Evolutionary conservation across 768 basidiomycete genomes (phyloP), one percentile per base, ranked within the genome.

Genomic region (Naganishia randhawae): DNA sequence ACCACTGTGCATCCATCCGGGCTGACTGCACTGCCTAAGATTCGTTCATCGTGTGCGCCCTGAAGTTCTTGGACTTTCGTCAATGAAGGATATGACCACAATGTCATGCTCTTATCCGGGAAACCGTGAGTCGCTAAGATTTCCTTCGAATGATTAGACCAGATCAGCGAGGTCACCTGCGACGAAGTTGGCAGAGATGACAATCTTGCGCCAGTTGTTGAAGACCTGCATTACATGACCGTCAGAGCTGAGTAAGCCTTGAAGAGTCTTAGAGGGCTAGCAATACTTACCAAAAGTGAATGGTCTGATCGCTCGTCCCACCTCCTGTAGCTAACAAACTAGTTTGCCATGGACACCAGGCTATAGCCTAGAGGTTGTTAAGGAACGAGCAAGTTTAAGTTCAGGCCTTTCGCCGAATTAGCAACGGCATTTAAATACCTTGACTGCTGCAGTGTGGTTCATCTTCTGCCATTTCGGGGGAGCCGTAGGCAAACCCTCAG

Each of bases 261-360:
- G 39, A 13, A 14, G 10, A 37, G 22, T 52, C 19, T 0, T 32
- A 31, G 39, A 37, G 41, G n/a, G n/a, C n/a, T n/a, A n/a, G n/a
- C n/a, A 32, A 14, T 37, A 37, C 61, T 50, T 25, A 71, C 77
- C 80, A 80, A 68, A 80, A 78, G 55, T 78, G 75, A 50, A 80
- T 80, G 22, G 73, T 76, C 37, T 91, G 90, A 77, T 99, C 96
- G 72, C 89, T 89, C 1, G 95, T 94, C 0, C 96, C 96, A 0
- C 96, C 95, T 0, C 96, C 96, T 0, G 90, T 87, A 2, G 95
- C 94, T 61, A 98, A 86, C 19, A 97, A 84, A 2, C 89, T 88
- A 0, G 88, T 86, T 80, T 93, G 90, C 96, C 96, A 98, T 0
- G 95, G 92, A 71, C 92, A 95, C 92, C 96, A 99, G 0, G 92